phyloP scores from a whole-genome alignment of 257 asterid genomes.

The Plantago major region DNA sequence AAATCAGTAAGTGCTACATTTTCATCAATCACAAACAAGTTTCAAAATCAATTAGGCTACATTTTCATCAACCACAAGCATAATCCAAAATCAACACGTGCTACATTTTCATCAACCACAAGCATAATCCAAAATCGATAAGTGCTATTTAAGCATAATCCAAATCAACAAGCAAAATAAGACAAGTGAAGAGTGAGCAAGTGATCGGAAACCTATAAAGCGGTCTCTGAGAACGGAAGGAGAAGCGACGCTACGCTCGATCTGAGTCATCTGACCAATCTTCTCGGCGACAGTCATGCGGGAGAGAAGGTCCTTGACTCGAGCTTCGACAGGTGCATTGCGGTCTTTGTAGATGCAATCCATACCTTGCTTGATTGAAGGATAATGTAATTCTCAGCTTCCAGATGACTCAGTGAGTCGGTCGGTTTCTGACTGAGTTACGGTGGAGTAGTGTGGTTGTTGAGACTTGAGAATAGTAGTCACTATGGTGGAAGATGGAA shows the following conservation, averaged over 20 bases:
- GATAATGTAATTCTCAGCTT: neutral
- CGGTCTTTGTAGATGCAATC: constrained; percentile 73
- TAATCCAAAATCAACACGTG: neutral
- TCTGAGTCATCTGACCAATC: constrained; percentile 91
- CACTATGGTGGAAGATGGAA: too few species aligned
- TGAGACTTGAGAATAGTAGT: too few species aligned
- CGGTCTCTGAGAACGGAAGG: constrained; percentile 41
- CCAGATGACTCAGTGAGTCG: constrained; percentile 5
- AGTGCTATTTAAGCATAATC: too few species aligned
- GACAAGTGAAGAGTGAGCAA: neutral
- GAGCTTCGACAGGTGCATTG: constrained; percentile 62
- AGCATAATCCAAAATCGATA: neutral
- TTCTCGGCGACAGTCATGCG: constrained; percentile 85
- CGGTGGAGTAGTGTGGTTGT: too few species aligned
- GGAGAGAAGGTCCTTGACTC: constrained; percentile 74
- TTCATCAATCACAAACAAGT: too few species aligned
- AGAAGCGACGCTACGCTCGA: constrained; percentile 62
- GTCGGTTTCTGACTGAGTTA: neutral
- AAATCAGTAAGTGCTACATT: too few species aligned
- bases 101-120: neutral
- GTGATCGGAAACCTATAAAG: constrained; percentile 35
- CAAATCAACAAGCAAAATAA: neutral
- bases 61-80: too few species aligned
- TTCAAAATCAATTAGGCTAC: too few species aligned
- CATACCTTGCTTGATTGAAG: constrained; percentile 23